phyloP scores from a whole-genome alignment of 2,329 filamentous ascomycete species.

The Lasiodiplodia gonubiensis region DNA sequence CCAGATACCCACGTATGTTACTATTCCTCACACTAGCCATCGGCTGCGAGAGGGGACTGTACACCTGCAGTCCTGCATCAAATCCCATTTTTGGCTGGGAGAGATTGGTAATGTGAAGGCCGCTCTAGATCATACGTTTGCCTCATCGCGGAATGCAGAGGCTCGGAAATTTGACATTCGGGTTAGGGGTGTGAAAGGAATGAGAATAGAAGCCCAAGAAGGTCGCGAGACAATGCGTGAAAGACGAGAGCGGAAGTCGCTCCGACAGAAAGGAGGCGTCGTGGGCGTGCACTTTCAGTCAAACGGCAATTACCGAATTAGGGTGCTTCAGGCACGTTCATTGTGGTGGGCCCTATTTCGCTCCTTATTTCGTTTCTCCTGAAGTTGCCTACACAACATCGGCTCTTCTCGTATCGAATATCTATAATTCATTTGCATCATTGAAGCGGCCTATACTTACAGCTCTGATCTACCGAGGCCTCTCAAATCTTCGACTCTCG shows the following conservation, averaged over 20 bases:
- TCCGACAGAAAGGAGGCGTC: neutral
- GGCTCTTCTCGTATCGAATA: neutral
- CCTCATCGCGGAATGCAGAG: neutral
- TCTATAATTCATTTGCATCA: neutral
- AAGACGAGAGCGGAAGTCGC: neutral
- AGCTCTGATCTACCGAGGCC: neutral
- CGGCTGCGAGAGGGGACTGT: no score
- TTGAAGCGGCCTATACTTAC: constrained; percentile 1
- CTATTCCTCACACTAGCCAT: no score
- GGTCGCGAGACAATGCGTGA: neutral
- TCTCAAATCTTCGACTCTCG: constrained; percentile 26
- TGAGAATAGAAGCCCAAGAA: neutral
- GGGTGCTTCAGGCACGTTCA: constrained; percentile 2
- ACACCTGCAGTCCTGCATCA: neutral
- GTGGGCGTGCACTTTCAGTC: neutral
- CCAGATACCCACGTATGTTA: no score
- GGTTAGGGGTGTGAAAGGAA: neutral
- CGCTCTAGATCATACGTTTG: neutral
- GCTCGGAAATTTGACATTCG: neutral
- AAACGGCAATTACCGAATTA: neutral
- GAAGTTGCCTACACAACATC: neutral
- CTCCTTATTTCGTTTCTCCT: constrained; percentile 18
- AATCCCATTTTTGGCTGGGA: neutral
- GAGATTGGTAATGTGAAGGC: neutral
- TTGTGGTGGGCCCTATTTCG: constrained; percentile 11